A percentile compares a stretch with the other conserved stretches of the same genome.
Conservation (phyloP, 2,329 filamentous ascomycete genomes). For the Fusarium euwallaceae region DNA sequence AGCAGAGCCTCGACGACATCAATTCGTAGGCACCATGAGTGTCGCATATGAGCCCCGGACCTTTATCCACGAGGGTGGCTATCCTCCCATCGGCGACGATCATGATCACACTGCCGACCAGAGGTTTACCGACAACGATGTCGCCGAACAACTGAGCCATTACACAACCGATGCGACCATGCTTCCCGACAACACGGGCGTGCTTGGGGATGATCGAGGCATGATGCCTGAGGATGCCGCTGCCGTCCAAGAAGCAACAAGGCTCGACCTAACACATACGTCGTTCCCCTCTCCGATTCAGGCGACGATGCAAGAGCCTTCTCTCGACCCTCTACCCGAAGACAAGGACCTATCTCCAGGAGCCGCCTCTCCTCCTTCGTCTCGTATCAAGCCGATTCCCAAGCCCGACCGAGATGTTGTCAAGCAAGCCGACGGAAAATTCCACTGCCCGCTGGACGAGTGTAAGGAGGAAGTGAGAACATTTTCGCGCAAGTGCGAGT, state of each 20-base stretch:
- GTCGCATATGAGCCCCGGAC: constrained; percentile 65
- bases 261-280: constrained; percentile 54
- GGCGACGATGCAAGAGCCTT: constrained; percentile 47
- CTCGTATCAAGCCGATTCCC: constrained; percentile 65
- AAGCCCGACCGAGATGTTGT: constrained; percentile 70
- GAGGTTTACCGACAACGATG: constrained; percentile 58
- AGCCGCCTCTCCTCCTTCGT: constrained; percentile 50
- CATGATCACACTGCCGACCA: constrained; percentile 58
- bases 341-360: constrained; percentile 53
- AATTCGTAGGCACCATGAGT: constrained; percentile 57
- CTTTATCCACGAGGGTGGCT: constrained; percentile 63
- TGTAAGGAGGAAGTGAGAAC: constrained; percentile 74
- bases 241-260: constrained; percentile 54
- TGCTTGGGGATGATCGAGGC: constrained; percentile 52
- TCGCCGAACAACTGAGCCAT: constrained; percentile 58
- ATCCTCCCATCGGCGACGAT: constrained; percentile 62
- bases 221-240: constrained; percentile 56
- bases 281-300: constrained; percentile 53
- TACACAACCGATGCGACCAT: constrained; percentile 57
- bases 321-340: constrained; percentile 51
- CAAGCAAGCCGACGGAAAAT: constrained; percentile 80
- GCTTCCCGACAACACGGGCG: constrained; percentile 54
- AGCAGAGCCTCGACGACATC: constrained; percentile 20
- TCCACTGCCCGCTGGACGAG: constrained; percentile 77
- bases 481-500: constrained; percentile 90